phyloP scores from a whole-genome alignment of 2,329 filamentous ascomycete genomes.

The Fusarium marasasianum region DNA sequence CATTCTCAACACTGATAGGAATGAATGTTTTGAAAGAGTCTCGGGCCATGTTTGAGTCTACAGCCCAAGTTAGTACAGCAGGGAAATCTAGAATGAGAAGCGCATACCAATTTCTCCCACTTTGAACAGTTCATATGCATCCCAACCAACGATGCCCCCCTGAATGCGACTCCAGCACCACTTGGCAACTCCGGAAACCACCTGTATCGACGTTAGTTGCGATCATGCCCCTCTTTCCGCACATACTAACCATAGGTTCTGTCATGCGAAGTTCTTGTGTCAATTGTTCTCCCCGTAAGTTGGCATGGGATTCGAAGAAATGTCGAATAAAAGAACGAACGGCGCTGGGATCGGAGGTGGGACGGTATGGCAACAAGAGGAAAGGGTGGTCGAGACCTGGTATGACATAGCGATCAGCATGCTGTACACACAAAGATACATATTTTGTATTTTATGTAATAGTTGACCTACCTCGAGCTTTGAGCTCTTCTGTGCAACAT shows the following conservation, averaged over 20 bases:
- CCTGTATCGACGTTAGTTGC: constrained; percentile 61
- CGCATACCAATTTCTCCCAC: constrained; percentile 85
- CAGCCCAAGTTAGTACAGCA: constrained; percentile 26
- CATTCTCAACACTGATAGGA: constrained; percentile 89
- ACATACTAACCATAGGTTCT: constrained; percentile 82
- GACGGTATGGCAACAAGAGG: constrained; percentile 91
- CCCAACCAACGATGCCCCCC: constrained; percentile 94
- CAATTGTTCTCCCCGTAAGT: constrained; percentile 74
- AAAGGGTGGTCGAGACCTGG: constrained; percentile 90
- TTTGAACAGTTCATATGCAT: constrained; percentile 95
- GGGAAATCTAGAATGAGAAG: neutral
- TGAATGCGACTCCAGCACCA: constrained; percentile 97
- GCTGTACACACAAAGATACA: neutral
- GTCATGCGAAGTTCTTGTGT: constrained; percentile 89
- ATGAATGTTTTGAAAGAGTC: constrained; percentile 98
- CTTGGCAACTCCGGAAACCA: constrained; percentile 92
- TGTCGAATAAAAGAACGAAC: constrained; percentile 92
- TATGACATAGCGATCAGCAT: constrained; percentile 34
- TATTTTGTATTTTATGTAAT: neutral
- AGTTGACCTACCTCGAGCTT: constrained; percentile 80
- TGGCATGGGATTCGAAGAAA: constrained; percentile 80
- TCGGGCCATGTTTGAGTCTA: constrained; percentile 89
- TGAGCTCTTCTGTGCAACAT: constrained; percentile 89
- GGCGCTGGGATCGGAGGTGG: constrained; percentile 89
- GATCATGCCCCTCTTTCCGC: neutral